Base-by-base conservation (phyloP, 345 rosid species). In the Boechera stricta region DNA sequence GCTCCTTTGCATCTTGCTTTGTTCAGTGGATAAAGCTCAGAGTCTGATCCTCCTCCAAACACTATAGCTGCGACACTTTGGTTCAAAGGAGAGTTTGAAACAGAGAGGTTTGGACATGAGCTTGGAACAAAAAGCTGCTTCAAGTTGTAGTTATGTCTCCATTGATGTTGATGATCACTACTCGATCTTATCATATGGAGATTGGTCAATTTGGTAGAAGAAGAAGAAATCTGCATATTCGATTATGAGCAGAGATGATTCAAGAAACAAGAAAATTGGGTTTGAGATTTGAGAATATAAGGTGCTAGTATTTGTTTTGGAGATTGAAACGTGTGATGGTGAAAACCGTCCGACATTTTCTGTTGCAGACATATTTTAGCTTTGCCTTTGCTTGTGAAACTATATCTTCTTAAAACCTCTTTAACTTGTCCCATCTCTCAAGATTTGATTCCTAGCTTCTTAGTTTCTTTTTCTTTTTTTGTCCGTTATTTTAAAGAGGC, bases 1-100 rank as follows among this genome's bases (percentile, higher is more conserved):
- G 97, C 98, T 42, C 91, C 97, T 82, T 89, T 88, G 56, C 94
- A 87, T 85, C 93, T 91, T 56, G 87, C 84, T 81, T 87, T 87
- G 33, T 95, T 88, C 69, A 93, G 59, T 1, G 97, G 98, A 74
- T 89, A 91, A 45, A 93, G 86, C 72, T 82, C 75, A 4, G 90
- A 77, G 49, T 87, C 86, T 36, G 90, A 83, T 62, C 91, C 92
- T 5, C 91, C 97, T 64, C 96, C 97, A 38, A 93, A 87, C 63
- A 91, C 82, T 41, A 93, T 84, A 4, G 97, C 94, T 11, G 94
- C 94, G 35, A 93, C 97, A 75, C 87, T 88, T 86, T 91, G 87
- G 55, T 86, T 86, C 57, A 71, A 66, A 10, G 88, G 82, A 67
- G 78, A 73, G 49, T 78, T 78, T 5, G 77, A 59, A 66, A 72